These are phyloP conservation scores for Insectozyma bohioensis DNA, from an alignment of 1,139 yeast genomes.

Conservation along the genomic window DNA sequence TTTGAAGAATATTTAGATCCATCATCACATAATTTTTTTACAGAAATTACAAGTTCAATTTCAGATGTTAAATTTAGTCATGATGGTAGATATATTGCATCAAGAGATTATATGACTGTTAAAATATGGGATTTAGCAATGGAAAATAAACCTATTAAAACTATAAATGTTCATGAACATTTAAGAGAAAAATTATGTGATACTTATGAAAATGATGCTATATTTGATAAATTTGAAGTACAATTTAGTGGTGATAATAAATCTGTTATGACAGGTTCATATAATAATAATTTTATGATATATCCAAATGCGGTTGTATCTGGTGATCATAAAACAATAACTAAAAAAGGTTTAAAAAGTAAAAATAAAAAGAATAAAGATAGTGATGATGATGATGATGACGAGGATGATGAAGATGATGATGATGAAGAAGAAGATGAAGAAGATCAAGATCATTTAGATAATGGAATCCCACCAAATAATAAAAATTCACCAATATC, in stretches of 20 bases:
- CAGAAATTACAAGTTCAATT: slow-evolving; percentile 94
- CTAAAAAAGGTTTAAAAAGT: slow-evolving; percentile 14
- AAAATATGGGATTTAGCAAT: slow-evolving; percentile 98
- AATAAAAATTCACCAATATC: slow-evolving; percentile 34
- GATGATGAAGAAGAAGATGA: slow-evolving; percentile 34
- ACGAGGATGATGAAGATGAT: slow-evolving; percentile 27
- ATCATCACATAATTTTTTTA: slow-evolving; percentile 89
- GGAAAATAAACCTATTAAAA: slow-evolving; percentile 93
- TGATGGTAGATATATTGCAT: slow-evolving; percentile 91
- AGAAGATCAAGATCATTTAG: slow-evolving; percentile 43
- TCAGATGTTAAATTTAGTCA: slow-evolving; percentile 91
- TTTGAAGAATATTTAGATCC: slow-evolving; percentile 95
- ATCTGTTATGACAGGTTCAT: slow-evolving; percentile 95
- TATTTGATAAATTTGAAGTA: slow-evolving; percentile 97
- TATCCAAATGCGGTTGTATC: slow-evolving; percentile 70
- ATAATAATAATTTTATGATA: slow-evolving; percentile 95
- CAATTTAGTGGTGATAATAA: slow-evolving; percentile 92
- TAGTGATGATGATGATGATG: slow-evolving; percentile 27
- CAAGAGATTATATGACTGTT: slow-evolving; percentile 96
- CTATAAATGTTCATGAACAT: slow-evolving; percentile 94
- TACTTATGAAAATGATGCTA: slow-evolving; percentile 97
- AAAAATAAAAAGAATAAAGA: slow-evolving; percentile 19
- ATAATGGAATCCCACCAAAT: slow-evolving; percentile 33
- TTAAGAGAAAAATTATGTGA: slow-evolving; percentile 92
- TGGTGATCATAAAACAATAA: slow-evolving; percentile 12